Base-by-base conservation (phyloP, 75 land plant genomes). In the Pseudotsuga menziesii region DNA sequence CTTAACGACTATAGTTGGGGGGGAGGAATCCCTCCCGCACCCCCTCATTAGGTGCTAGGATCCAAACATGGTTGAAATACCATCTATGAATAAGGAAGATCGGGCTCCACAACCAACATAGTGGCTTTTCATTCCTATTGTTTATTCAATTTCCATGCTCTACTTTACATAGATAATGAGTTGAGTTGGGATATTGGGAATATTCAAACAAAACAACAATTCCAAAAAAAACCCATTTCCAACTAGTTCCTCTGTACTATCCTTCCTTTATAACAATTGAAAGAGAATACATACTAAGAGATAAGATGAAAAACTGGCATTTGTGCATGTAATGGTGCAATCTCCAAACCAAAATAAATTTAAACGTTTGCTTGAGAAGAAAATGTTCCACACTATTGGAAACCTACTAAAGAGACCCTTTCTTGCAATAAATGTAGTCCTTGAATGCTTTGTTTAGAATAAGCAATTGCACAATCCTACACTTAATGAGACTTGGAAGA, bases 251-350 rank as follows among this genome's bases (percentile, higher is more conserved):
- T 69, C 52, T 48, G 39, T 39, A 41, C 23, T 54, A 69, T 20
- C n/a, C 14, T 29, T 23, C 72, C 41, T 69, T 48, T 48, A 48
- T 39, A 39, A 66, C 36, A 32, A n/a, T 54, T 69, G 23, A 69
- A n/a, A 41, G 72, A 69, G 13, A 17, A 41, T 69, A n/a, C 3
- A 41, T 25, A 69, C 20, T 69, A 17, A 69, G n/a, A 12, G 48
- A 69, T 39, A 19, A 20, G 72, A 69, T 39, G 23, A 69, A 19
- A 69, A 67, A 69, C 11, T 69, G 20, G 22, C 54, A 69, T 16
- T 41, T 23, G 12, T 41, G 72, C 72, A 69, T 36, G 41, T 69
- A n/a, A 69, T 41, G 72, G 52, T 39, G 22, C 72, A 69, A 39
- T 22, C 72, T 41, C n/a, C 72, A 69, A 61, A 61, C 64, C 64